Base-by-base conservation (phyloP, 345 rosid species). In the Aurinia saxatilis region DNA sequence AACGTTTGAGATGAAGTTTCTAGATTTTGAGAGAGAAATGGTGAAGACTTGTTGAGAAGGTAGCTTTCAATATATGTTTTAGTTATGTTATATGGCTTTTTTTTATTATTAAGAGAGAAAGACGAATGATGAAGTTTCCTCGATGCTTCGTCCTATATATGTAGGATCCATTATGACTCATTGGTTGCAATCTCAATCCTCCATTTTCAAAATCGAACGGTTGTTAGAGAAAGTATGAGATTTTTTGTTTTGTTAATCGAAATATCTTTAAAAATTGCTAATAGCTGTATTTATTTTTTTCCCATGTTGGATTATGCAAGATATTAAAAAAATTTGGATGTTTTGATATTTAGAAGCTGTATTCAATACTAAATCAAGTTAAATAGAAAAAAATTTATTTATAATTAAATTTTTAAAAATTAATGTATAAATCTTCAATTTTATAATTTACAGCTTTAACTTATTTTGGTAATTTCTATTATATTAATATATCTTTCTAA, bases 91-190 rank as follows among this genome's bases (percentile, higher is more conserved):
- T 21, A 21, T 2, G 25, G 4, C 25, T 21, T 21, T 21, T 21
- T 21, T 44, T 33, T 60, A 3, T 6, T 18, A 31, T 9, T 7
- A 41, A 16, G 14, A 35, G 56, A 16, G 58, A 50, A 48, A 62
- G 54, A 47, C 12, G 40, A 58, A 10, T 9, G 29, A 27, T 37
- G 67, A 55, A 63, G 64, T 63, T 70, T 62, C 64, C 35, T 63
- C 6, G 63, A 53, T 54, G 63, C 16, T 62, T 47, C 56, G 10
- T 62, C 27, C 12, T 7, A 16, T n/a, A n/a, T n/a, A n/a, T 23
- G 73, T 40, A 13, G 18, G 58, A 50, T 50, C 59, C 25, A 21
- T 4, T 12, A 39, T 0, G 44, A 39, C 17, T 0, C 60, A 49
- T 17, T 59, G 10, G 17, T 50, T 44, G 38, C 39, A 51, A 60